Conservation (phyloP, 2,329 filamentous ascomycete species). For the Bretziella fagacearum region DNA sequence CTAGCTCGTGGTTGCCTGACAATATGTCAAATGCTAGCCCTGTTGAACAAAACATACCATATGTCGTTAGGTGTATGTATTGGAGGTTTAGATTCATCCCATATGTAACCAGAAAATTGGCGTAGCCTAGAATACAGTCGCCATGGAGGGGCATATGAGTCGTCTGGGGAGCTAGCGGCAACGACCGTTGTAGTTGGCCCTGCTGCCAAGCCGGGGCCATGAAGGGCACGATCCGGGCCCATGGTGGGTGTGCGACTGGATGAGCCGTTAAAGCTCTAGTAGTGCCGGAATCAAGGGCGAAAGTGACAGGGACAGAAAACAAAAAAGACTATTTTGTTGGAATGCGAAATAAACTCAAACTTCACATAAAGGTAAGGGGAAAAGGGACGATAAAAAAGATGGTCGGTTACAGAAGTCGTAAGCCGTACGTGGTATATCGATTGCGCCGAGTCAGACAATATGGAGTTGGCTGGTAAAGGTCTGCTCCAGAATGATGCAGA, state of each 20-base stretch:
- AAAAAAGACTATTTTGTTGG: too few relatives aligned
- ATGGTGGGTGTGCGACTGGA: constrained; percentile 1
- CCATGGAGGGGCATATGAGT: constrained; percentile 32
- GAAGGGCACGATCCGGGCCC: constrained; percentile 11
- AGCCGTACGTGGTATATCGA: neutral
- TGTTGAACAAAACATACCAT: constrained; percentile 39
- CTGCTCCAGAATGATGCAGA: neutral
- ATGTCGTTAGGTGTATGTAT: constrained; percentile 66
- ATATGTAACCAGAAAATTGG: constrained; percentile 57
- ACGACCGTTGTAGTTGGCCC: constrained; percentile 1
- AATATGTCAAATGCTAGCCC: too few relatives aligned
- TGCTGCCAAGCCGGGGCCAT: constrained; percentile 10
- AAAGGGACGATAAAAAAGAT: too few relatives aligned
- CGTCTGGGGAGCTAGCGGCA: neutral
- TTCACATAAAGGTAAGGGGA: too few relatives aligned
- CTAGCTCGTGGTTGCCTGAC: too few relatives aligned
- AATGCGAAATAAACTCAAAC: too few relatives aligned
- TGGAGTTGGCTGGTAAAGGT: neutral
- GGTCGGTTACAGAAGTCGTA: too few relatives aligned
- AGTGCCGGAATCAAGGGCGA: too few relatives aligned
- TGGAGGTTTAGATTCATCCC: constrained; percentile 47
- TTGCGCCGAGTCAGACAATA: neutral
- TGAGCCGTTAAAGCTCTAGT: too few relatives aligned
- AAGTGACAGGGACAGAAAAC: too few relatives aligned
- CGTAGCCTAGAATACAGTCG: constrained; percentile 56